Conservation (phyloP, 2,329 filamentous ascomycete genomes). For the Teratosphaeriaceae sp. region DNA sequence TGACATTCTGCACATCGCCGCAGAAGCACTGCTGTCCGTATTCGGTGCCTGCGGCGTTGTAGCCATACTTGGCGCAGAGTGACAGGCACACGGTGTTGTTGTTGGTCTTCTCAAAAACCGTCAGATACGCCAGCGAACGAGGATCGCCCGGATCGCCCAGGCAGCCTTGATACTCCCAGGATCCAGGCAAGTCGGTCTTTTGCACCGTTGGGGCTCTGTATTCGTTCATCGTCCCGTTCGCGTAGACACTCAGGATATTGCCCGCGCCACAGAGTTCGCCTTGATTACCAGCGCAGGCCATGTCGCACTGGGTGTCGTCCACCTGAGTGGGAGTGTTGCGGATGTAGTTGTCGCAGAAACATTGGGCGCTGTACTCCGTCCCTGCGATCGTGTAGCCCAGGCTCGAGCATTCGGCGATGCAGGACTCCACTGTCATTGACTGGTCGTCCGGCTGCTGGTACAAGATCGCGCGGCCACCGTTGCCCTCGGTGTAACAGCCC, state of each 20-base stretch:
- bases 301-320: conserved; percentile 22
- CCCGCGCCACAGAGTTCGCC: conserved; percentile 43
- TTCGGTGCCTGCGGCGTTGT: conserved; percentile 28
- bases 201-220: conserved; percentile 4
- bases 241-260: conserved; percentile 49
- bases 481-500: conserved; percentile 27
- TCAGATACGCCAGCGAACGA: conserved; percentile 12
- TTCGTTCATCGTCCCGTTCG: conserved; percentile 9
- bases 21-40: conserved; percentile 29
- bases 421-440: conserved; percentile 28
- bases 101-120: conserved; percentile 10
- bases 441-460: conserved; percentile 20
- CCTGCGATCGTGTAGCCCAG: conserved; percentile 30
- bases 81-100: conserved; percentile 23
- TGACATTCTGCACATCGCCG: conserved; percentile 23
- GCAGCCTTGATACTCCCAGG: not conserved
- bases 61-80: conserved; percentile 23
- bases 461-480: conserved; percentile 15
- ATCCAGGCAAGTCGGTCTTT: not conserved
- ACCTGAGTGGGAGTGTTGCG: conserved; percentile 15
- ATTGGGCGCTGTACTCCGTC: conserved; percentile 26
- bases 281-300: conserved; percentile 24
- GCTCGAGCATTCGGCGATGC: conserved; percentile 20
- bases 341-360: conserved; percentile 25
- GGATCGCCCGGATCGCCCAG: conserved; percentile 10